Conservation (phyloP, 225 moss, liverwort and hornwort species). For the Pseudisothecium myosuroides region DNA sequence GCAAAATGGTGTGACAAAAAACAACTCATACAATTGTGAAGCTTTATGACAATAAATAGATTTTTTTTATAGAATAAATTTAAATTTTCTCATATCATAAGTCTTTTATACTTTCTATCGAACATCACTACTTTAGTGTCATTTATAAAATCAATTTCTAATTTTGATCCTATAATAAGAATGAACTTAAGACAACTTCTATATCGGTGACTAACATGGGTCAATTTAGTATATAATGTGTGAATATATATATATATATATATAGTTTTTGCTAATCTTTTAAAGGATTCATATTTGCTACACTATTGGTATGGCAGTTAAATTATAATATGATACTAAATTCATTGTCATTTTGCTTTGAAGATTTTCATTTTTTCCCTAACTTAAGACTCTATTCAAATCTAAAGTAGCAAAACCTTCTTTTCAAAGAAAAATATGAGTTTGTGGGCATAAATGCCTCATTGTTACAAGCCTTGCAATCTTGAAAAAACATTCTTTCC, state of each 20-base stretch:
- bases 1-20: not conserved
- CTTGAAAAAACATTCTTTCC: not conserved
- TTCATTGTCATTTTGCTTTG: not conserved
- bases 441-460: not conserved
- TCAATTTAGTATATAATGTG: not conserved
- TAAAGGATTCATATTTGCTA: no score
- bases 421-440: no score
- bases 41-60: no score
- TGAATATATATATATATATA: not conserved
- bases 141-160: not conserved
- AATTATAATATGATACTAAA: not conserved
- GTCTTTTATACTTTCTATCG: not conserved
- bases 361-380: not conserved
- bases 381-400: not conserved
- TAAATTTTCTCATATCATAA: not conserved
- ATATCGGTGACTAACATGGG: fast-evolving
- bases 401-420: not conserved
- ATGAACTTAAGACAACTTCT: not conserved
- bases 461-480: not conserved
- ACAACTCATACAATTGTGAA: not conserved
- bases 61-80: no score
- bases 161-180: not conserved
- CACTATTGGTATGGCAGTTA: not conserved
- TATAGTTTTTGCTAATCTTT: not conserved
- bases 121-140: not conserved